Evolutionary conservation across 495 filamentous ascomycete species (phyloP), one percentile per base, ranked within the genome.

Genomic region (Penicillium odoratum): DNA sequence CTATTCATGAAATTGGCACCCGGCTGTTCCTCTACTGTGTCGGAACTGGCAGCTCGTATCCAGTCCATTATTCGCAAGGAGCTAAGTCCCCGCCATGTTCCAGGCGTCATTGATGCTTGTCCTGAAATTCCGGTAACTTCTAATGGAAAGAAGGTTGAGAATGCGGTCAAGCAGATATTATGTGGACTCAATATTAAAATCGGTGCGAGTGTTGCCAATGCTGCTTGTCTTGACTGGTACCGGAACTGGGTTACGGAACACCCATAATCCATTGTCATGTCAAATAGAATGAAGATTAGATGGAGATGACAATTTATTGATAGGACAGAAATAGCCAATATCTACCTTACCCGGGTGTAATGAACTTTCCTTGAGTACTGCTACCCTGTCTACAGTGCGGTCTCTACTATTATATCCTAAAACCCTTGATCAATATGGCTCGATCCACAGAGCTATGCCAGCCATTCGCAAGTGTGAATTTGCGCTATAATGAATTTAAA

Each of bases 71-170:
- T 96, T 31, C 81, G 84, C 60, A 85, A 80, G 57, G 90, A 92
- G 67, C 74, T 97, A 57, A 93, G 88, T 62, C 85, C 89, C 16
- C 83, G 93, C 48, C 93, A 97, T 77, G 90, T 96, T 7, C 92
- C 92, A 5, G 86, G 83, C 0, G 73, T 92, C n/a, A 78, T 96
- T 44, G 90, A 91, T 58, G 84, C 86, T 66, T 89, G 86, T 51
- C 82, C 80, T 0, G 91, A 93, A 48, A 91, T 97, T 47, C 92
- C 92, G 1, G 85, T 91, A 63, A 97, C 92, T 30, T 86, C 84
- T 0, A 97, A 97, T 66, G 92, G 93, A 43, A 97, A 97, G 78
- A 97, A 96, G 76, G 90, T 97, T 40, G 92, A 97, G 67, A 89
- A 93, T 34, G 89, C 91, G 3, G 92, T 96, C 28, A 96, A 96